Conservation (phyloP, 1,284 basidiomycete genomes). For the Phylloboletellus chloephorus region DNA sequence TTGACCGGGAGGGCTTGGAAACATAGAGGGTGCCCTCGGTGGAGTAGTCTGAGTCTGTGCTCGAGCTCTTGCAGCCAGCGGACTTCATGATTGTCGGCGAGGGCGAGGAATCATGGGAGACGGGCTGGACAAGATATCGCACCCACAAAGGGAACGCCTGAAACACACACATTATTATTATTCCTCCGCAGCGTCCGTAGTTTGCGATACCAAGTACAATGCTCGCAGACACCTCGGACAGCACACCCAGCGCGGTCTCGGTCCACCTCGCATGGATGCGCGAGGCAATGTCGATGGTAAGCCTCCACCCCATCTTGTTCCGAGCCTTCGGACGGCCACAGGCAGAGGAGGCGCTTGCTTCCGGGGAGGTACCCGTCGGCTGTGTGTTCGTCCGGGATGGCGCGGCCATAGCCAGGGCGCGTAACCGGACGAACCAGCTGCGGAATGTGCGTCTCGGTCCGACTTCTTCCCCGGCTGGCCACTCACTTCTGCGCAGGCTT, state of each 20-base stretch:
- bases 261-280: constrained; percentile 44
- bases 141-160: too few relatives aligned
- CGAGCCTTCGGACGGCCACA: constrained; percentile 32
- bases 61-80: constrained; percentile 24
- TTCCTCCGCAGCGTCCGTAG: too few relatives aligned
- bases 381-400: constrained; percentile 89
- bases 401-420: constrained; percentile 73
- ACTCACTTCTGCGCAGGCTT: constrained; percentile 58
- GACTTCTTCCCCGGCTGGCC: background rate
- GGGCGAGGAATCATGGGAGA: constrained; percentile 12
- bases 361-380: constrained; percentile 92
- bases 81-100: constrained; percentile 19
- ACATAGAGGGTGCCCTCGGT: constrained; percentile 65
- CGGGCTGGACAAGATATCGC: too few relatives aligned
- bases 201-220: background rate
- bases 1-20: constrained; percentile 67
- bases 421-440: constrained; percentile 94
- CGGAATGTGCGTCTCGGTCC: constrained; percentile 60
- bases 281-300: constrained; percentile 52
- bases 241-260: too few relatives aligned
- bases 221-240: background rate
- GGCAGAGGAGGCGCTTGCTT: constrained; percentile 82
- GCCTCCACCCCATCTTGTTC: constrained; percentile 4
- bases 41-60: constrained; percentile 48
- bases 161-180: too few relatives aligned